Conservation (phyloP, 208 protist genomes). For the Trypanosomatidae sp. region DNA sequence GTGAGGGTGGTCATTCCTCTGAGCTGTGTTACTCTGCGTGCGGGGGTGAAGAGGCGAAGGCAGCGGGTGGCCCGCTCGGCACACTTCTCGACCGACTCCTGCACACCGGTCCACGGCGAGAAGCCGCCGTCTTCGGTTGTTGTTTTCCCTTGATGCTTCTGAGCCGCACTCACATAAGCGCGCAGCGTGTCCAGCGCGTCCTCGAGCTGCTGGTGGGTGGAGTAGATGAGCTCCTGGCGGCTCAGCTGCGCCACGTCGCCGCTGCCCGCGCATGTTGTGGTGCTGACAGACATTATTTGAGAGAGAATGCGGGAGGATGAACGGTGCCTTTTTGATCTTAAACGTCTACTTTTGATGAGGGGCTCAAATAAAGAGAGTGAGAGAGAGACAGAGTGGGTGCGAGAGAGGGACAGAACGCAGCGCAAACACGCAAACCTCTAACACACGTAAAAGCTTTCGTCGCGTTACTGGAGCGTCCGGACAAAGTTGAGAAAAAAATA, state of each 20-base stretch:
- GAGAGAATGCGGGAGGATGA: too few species aligned
- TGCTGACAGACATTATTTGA: conserved; percentile 12
- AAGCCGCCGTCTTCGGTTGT: conserved; percentile 14
- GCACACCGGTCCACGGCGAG: conserved; percentile 40
- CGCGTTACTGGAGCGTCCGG: too few species aligned
- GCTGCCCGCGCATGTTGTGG: not conserved
- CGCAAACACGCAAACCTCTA: too few species aligned
- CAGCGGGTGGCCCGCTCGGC: conserved; percentile 34
- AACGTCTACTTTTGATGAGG: too few species aligned
- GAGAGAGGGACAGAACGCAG: too few species aligned
- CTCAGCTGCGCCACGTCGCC: conserved; percentile 7
- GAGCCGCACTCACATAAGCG: conserved; percentile 12
- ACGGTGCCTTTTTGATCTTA: too few species aligned
- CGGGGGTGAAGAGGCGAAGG: conserved; percentile 61
- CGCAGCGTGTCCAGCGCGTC: conserved; percentile 18
- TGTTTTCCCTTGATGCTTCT: conserved; percentile 2
- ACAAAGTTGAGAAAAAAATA: too few species aligned
- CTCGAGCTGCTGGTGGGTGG: conserved; percentile 37
- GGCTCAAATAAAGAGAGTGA: too few species aligned
- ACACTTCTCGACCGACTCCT: conserved; percentile 21
- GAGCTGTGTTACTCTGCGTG: conserved; percentile 21
- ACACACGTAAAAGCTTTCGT: too few species aligned
- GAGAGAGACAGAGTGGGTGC: too few species aligned
- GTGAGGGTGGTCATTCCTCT: conserved; percentile 48
- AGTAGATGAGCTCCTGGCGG: conserved; percentile 26